Evolutionary conservation across 352 stramenopile genomes (phyloP), one percentile per base, ranked within the genome.

Genomic region (Phytophthora cactorum): DNA sequence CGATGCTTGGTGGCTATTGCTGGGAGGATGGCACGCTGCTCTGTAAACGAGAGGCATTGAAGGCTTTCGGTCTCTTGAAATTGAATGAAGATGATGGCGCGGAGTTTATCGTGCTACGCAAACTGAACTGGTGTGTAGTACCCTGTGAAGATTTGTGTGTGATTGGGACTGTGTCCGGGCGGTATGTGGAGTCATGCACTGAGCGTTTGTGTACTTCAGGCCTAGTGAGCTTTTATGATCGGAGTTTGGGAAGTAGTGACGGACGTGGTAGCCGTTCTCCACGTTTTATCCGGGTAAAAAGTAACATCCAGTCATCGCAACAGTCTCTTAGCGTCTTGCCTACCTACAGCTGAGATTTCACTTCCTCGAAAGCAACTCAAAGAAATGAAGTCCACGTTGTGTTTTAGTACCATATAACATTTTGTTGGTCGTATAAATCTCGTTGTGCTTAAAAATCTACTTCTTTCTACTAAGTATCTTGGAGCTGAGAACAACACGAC

Each of bases 21-120:
- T 68, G 34, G 45, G 15, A 54, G 45, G 29, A 68, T n/a, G 38
- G 47, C 3, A 56, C 45, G 12, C 43, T 66, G 7, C 38, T 50
- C 27, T 66, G 55, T 17, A 60, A 31, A 41, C 9, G 14, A 14
- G 39, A 54, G 8, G 50, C 59, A 1, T 25, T 66, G 7, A 66
- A 66, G 29, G 49, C 59, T 7, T 69, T 63, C 58, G 62, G 62
- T 4, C 44, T 69, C 12, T n/a, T n/a, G n/a, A n/a, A n/a, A n/a
- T n/a, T n/a, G n/a, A n/a, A 15, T 69, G 14, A 69, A 69, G 38
- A 25, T 59, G 38, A 64, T 29, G 51, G 64, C 17, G 27, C 32
- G 0, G 34, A 54, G 14, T 67, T 52, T 36, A 27, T 72, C 0
- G 50, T 50, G 5, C 14, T 67, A 31, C 57, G 47, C 22, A 68